phyloP scores from a whole-genome alignment of 2,329 filamentous ascomycete genomes.

The Ceratocystis variospora region DNA sequence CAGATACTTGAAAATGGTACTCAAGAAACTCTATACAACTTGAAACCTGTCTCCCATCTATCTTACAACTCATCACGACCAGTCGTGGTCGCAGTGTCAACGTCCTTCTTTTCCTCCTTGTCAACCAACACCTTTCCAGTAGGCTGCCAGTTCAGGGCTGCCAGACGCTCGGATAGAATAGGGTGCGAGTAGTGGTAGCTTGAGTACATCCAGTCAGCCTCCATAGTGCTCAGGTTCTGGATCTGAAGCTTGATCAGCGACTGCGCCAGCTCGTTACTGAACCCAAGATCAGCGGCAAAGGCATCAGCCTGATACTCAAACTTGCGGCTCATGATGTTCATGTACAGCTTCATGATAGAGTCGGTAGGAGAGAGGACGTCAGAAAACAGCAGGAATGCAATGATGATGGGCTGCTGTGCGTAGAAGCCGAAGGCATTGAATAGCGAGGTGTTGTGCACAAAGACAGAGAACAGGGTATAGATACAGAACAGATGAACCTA shows the following conservation, averaged over 20 bases:
- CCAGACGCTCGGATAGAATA: conserved; percentile 83
- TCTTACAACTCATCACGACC: conserved; percentile 59
- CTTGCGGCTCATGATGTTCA: conserved; percentile 88
- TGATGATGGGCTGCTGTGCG: conserved; percentile 74
- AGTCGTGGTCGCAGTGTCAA: conserved; percentile 48
- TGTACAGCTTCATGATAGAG: conserved; percentile 80
- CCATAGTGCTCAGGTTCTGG: conserved; percentile 96
- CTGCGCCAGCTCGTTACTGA: conserved; percentile 65
- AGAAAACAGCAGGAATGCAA: conserved; percentile 95
- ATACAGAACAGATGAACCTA: conserved; percentile 92
- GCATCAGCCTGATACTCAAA: conserved; percentile 95
- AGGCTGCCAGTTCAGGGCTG: conserved; percentile 77
- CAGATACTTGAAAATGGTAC: background rate
- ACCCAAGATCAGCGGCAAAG: conserved; percentile 77
- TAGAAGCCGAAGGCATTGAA: conserved; percentile 86
- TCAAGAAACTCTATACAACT: background rate
- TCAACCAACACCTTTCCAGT: conserved; percentile 32
- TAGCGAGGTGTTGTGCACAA: conserved; percentile 86
- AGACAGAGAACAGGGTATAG: conserved; percentile 90
- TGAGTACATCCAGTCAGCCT: conserved; percentile 96
- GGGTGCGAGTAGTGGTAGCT: conserved; percentile 98
- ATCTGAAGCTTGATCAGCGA: conserved; percentile 96
- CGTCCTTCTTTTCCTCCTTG: conserved; percentile 24
- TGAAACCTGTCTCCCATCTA: background rate
- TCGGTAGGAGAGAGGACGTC: conserved; percentile 93